Base-by-base conservation (phyloP, 768 basidiomycete species). In the Mycena vulgaris region DNA sequence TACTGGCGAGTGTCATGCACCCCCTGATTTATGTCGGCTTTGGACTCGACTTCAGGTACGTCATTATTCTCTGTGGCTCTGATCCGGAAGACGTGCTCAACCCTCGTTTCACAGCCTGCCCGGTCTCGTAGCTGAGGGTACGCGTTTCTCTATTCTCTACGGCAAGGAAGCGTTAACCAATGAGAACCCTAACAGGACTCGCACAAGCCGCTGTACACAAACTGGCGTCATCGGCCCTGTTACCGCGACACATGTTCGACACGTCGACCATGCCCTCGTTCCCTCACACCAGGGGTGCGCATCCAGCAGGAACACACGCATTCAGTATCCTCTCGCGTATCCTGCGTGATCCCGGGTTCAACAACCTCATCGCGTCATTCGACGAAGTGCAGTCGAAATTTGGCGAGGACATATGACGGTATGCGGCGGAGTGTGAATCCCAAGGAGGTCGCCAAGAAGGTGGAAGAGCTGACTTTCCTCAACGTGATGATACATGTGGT, bases 71-170 rank as follows among this genome's bases (percentile, higher is more conserved):
- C 35, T 37, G n/a, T n/a, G 45, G 33, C 47, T 49, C 17, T 39
- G 21, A n/a, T 45, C 40, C n/a, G n/a, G n/a, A n/a, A n/a, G n/a
- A n/a, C n/a, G 42, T 45, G 42, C 42, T 66, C n/a, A n/a, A 48
- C 45, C 59, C 60, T 62, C 23, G 48, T 62, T 62, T 51, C 48
- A 48, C 60, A 62, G 76, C 4, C 66, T 90, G 23, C 85, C 87
- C 9, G 92, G 91, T 0, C 77, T 92, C 55, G 77, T 88, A 2
- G 88, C 88, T 1, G 92, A 93, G 82, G 92, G 92, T 91, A 61
- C 25, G 71, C 35, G 30, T 48, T 30, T 62, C 48, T 16, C 30
- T 19, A 33, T 60, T 62, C 33, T 51, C 60, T 14, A 62, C 31
- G n/a, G 33, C 48, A 30, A 48, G 59, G 19, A 61, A 23, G 60